Percentiles rank a stretch among this genome's conserved stretches.
Conservation (phyloP, 2,329 filamentous ascomycete species). For the Erysiphe pulchra region DNA sequence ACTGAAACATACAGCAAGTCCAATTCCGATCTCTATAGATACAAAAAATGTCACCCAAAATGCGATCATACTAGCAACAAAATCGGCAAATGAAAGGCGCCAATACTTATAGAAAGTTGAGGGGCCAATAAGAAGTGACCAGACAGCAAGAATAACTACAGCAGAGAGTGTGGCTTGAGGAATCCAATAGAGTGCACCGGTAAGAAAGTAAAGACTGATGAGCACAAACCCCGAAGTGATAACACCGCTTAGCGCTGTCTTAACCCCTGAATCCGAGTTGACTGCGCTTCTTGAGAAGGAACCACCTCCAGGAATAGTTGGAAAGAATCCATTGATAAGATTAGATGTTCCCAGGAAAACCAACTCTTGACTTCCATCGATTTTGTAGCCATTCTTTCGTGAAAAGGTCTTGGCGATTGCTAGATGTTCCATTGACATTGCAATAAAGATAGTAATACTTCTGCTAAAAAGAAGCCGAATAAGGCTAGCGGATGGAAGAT, state of each 20-base stretch:
- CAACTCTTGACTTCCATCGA: constrained; percentile 38
- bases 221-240: constrained; percentile 37
- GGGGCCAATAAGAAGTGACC: constrained; percentile 3
- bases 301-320: constrained; percentile 34
- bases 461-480: constrained; percentile 26
- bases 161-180: constrained; percentile 37
- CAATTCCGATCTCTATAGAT: constrained; percentile 27
- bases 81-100: constrained; percentile 37
- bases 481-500: constrained; percentile 20
- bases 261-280: constrained; percentile 37
- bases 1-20: constrained; percentile 3
- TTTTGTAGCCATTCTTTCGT: constrained; percentile 32
- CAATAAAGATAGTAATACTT: constrained; percentile 29
- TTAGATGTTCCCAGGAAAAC: constrained; percentile 35
- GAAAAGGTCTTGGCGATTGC: constrained; percentile 38
- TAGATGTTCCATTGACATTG: constrained; percentile 27
- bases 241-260: constrained; percentile 31
- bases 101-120: constrained; percentile 26
- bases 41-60: constrained; percentile 41
- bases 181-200: constrained; percentile 38
- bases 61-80: constrained; percentile 33
- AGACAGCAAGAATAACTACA: constrained; percentile 21
- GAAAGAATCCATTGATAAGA: constrained; percentile 38
- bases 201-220: constrained; percentile 35
- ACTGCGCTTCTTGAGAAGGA: constrained; percentile 43